Evolutionary conservation across 108 stramenopile genomes (phyloP), one percentile per base, ranked within the genome.

Genomic region (Skeletonema tropicum): DNA sequence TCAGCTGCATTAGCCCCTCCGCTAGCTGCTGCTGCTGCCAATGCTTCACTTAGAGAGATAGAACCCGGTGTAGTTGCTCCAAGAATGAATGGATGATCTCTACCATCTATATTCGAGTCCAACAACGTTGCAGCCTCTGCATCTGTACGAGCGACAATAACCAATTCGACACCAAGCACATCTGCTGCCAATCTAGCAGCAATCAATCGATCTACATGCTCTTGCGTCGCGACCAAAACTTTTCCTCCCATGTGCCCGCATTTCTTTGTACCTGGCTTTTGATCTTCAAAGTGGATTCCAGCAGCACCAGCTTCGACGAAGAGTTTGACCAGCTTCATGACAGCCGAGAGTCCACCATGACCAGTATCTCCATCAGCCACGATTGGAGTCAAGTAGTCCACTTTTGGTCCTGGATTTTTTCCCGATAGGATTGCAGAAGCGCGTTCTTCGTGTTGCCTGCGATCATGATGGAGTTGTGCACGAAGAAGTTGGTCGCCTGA

Each of bases 161-260:
- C 64, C 61, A 92, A 83, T 61, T 90, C 83, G 46, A 89, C 82
- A 21, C 97, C 97, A 64, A 97, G 79, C 67, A 97, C 89, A 83
- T 97, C 98, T 21, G 88, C 86, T 45, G 97, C 96, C 46, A 98
- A 76, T 26, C 98, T 88, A 14, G 97, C 94, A 29, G 96, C 98
- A 8, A 92, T 89, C 46, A 98, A 80, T 5, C 98, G 92, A 84
- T 97, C 96, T 71, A 90, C 85, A 71, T 98, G 98, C 83, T 98
- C 98, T 73, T 97, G 97, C 5, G 96, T 96, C 59, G 90, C 82
- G 25, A 97, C 97, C 10, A 98, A 83, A 8, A 98, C 98, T 66
- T 97, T 97, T 4, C 96, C 96, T 29, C 94, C 92, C 91, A 97
- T 94, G 83, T 98, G 98, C 7, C 98, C 98, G 68, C 98, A 98